Percentiles rank a stretch among this genome's conserved stretches.
phyloP scores from a whole-genome alignment of 163 green algal genomes.

The Chlamydomonas reinhardtii region DNA sequence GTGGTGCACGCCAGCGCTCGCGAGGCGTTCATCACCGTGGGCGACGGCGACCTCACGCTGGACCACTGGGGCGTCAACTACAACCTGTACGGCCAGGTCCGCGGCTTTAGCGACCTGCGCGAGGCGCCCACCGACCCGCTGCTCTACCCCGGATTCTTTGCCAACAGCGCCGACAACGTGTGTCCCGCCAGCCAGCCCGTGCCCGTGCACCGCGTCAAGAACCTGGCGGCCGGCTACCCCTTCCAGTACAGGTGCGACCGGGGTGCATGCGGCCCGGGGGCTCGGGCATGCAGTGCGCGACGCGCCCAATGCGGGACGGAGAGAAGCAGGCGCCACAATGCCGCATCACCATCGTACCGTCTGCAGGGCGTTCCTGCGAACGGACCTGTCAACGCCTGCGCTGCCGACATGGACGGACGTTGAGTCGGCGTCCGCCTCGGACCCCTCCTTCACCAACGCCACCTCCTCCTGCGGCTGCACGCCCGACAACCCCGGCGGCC shows the following conservation, averaged over 20 bases:
- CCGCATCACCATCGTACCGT: background rate
- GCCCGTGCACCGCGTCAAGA: background rate
- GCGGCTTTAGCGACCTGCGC: background rate
- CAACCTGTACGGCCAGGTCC: background rate
- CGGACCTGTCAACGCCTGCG: background rate
- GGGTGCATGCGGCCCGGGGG: no score
- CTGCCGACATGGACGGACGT: background rate
- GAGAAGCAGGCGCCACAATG: no score
- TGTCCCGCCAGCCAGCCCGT: background rate
- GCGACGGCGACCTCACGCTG: background rate
- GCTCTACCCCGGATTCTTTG: background rate
- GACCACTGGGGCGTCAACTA: background rate
- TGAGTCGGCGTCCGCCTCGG: background rate
- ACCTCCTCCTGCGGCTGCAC: constrained; percentile 3
- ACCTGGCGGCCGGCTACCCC: background rate
- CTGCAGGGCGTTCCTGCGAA: background rate
- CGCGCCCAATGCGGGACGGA: no score
- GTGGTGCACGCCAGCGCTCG: background rate
- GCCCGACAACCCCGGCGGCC: background rate
- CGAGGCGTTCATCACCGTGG: background rate
- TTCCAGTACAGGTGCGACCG: background rate
- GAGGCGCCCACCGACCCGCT: background rate
- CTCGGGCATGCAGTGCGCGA: no score
- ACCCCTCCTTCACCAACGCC: background rate
- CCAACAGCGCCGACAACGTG: background rate